Evolutionary conservation across 805 yeast genomes (phyloP), one percentile per base, ranked within the genome.

Genomic region (Lipomyces starkeyi): DNA sequence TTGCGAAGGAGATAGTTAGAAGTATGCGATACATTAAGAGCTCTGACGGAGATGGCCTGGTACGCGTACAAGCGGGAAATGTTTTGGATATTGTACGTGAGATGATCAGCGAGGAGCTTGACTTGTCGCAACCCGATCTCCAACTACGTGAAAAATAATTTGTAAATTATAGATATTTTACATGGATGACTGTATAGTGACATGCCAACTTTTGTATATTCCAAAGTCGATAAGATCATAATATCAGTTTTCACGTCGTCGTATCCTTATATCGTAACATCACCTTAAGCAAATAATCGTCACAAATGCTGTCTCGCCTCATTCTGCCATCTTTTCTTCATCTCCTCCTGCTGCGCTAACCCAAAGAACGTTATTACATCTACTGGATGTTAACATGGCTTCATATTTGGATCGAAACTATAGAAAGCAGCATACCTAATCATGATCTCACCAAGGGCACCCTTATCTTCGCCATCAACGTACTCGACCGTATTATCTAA

Each of bases 331-430:
- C 57, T 27, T 32, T 25, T 58, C 13, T 27, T 32, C 62, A 14
- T 71, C 73, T 27, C 40, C 63, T 22, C 63, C 37, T 22, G 68
- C 69, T 34, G 67, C 63, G 65, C 68, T 63, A 27, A 90, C 81
- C 86, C 91, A 92, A 58, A 93, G 82, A 0, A 93, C 97, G 73
- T 94, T 93, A 76, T 93, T 93, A 78, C 98, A 93, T 76, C 98
- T 83, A 62, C n/a, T 22, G 5, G 20, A 20, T 27, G 62, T 35
- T 29, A 59, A 49, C 32, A 59, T 13, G 37, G 35, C 1, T 58
- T 9, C 57, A 47, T 29, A 27, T 25, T 27, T 11, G 20, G 34
- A 17, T 14, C 54, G 32, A 53, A 20, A 25, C 49, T 11, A 9
- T 5, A 27, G 22, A 27, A 6, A 14, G 22, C 25, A 13, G 63